Base-by-base conservation (phyloP, 2,329 filamentous ascomycete genomes). In the Nannizziopsis barbatae region DNA sequence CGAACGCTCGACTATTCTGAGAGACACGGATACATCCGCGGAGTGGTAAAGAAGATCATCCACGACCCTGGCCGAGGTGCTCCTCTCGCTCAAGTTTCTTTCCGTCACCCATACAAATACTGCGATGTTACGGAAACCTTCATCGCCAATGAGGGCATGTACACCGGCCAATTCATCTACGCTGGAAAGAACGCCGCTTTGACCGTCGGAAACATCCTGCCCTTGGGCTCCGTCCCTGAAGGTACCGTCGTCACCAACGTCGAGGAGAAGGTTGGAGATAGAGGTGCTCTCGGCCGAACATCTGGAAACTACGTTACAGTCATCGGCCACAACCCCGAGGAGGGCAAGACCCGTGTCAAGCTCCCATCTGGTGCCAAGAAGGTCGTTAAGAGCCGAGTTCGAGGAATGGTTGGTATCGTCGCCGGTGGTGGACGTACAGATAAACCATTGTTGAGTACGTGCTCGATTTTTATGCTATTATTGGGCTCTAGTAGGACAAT, bases 71-170 rank as follows among this genome's bases (percentile, higher is more conserved):
- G 92, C 72, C 89, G 92, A 76, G 92, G 92, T 77, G 88, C 93
- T 74, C 92, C 92, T 65, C 86, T 98, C 69, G 92, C 92, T 71
- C 87, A 86, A 75, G 89, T 98, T 68, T 76, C 81, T 65, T 98
- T 98, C 86, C 89, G 92, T 66, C 86, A 94, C 75, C 88, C 92
- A 65, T 98, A 98, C 84, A 81, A 83, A 74, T 96, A 86, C 85
- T 95, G 94, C 83, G 83, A 89, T 71, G 77, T 88, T 72, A 90
- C 84, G 73, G 89, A 98, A 84, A 98, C 92, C 63, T 95, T 98
- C 84, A 98, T 98, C 70, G 92, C 92, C 75, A 98, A 96, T 77
- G 92, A 96, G 80, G 92, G 92, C 78, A 95, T 96, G 89, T 98
- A 96, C 86, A 95, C 92, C 61, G 92, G 92, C 71, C 92, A 98